Evolutionary conservation across 2,329 filamentous ascomycete species (phyloP).

Genomic region (Aspergillus candidus): DNA sequence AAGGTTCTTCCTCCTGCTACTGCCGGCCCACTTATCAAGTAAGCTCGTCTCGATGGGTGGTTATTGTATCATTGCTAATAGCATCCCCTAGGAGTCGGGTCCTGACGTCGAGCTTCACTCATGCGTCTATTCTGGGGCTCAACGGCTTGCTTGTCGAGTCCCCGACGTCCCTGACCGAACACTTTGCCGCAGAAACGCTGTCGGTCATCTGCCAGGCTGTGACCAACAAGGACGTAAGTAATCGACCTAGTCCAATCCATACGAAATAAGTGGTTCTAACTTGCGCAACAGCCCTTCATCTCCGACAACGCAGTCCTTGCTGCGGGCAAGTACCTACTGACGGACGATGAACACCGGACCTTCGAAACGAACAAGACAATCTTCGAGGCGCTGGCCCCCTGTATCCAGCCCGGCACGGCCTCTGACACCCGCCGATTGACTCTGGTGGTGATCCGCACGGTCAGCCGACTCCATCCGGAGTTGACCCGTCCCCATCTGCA

Average conservation of each 20-base stretch:
- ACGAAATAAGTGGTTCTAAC: constrained; percentile 11
- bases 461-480: constrained; percentile 72
- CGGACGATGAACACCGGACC: constrained; percentile 50
- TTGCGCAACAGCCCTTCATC: constrained; percentile 59
- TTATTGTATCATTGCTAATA: constrained; percentile 17
- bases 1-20: constrained; percentile 74
- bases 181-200: constrained; percentile 67
- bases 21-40: constrained; percentile 56
- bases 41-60: constrained; percentile 15
- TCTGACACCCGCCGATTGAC: constrained; percentile 79
- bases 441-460: constrained; percentile 80
- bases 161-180: constrained; percentile 60
- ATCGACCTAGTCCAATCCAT: constrained; percentile 5
- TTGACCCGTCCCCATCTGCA: constrained; percentile 74
- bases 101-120: constrained; percentile 68
- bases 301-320: constrained; percentile 84
- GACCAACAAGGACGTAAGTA: constrained; percentile 64
- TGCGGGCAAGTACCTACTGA: constrained; percentile 81
- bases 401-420: constrained; percentile 71
- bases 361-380: constrained; percentile 75
- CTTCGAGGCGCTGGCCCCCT: constrained; percentile 68
- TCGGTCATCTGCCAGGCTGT: constrained; percentile 77
- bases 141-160: constrained; percentile 86
- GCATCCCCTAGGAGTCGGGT: constrained; percentile 63
- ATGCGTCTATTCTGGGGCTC: constrained; percentile 74